A percentile compares a stretch with the other conserved stretches of the same genome.
Conservation (phyloP, 352 stramenopile genomes). For the Globisporangium emineosum region DNA sequence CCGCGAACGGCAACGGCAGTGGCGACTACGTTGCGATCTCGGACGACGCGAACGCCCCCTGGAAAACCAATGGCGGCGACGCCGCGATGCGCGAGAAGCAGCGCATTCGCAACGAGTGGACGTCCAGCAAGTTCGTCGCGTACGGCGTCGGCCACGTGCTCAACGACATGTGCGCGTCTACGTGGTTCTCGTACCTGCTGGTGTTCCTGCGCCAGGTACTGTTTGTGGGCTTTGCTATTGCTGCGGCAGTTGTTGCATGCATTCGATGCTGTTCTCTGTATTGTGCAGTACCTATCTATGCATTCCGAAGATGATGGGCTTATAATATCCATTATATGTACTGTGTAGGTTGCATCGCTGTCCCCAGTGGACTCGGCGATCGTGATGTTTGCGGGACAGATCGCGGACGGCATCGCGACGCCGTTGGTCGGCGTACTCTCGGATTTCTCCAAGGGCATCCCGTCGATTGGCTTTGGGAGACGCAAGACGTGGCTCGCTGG, state of each 20-base stretch:
- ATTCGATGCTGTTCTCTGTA: slow-evolving; percentile 1
- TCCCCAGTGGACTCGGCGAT: slow-evolving; percentile 77
- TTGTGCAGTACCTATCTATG: background rate
- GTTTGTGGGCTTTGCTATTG: background rate
- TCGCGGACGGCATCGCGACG: slow-evolving; percentile 77
- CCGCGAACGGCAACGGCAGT: background rate
- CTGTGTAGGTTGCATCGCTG: slow-evolving; percentile 37
- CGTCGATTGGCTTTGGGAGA: slow-evolving; percentile 57
- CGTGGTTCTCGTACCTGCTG: slow-evolving; percentile 87
- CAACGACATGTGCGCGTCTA: slow-evolving; percentile 88
- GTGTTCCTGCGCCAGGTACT: slow-evolving; percentile 67
- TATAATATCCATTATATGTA: too few species aligned
- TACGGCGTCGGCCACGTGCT: slow-evolving; percentile 85
- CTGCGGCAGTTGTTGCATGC: background rate
- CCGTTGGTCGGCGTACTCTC: slow-evolving; percentile 78
- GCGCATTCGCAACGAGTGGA: slow-evolving; percentile 37
- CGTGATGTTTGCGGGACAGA: slow-evolving; percentile 86
- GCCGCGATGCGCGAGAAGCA: slow-evolving; percentile 5
- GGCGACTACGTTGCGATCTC: slow-evolving; percentile 19
- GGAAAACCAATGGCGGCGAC: background rate
- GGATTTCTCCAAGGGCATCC: slow-evolving; percentile 61
- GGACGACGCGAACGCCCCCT: slow-evolving; percentile 1
- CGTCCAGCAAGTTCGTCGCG: slow-evolving; percentile 48
- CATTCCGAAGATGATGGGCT: background rate
- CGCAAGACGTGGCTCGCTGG: slow-evolving; percentile 75